Conservation (phyloP, 768 basidiomycete genomes). For the Holtermanniella nyarrowii region DNA sequence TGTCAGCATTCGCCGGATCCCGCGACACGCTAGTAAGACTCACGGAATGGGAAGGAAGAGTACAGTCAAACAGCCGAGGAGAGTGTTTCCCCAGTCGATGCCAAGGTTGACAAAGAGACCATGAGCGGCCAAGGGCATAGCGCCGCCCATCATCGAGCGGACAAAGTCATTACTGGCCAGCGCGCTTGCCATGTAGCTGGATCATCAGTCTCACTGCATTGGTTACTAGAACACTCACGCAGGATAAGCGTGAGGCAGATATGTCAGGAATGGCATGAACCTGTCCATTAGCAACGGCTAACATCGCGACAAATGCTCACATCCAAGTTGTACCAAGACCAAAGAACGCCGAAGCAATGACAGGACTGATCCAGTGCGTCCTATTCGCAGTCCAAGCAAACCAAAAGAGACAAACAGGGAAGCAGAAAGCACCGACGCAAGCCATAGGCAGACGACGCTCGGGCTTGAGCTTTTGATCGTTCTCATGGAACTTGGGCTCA, state of each 20-base stretch:
- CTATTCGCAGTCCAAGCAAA: constrained; percentile 34
- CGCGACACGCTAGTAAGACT: constrained; percentile 1
- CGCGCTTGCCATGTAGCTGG: constrained; percentile 36
- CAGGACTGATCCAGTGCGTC: constrained; percentile 31
- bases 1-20: not conserved
- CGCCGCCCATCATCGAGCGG: constrained; percentile 22
- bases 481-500: constrained; percentile 11
- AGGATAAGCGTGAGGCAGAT: constrained; percentile 22
- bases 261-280: constrained; percentile 26
- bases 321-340: constrained; percentile 20
- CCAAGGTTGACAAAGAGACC: constrained; percentile 33
- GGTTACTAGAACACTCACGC: constrained; percentile 25
- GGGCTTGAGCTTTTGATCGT: constrained; percentile 4
- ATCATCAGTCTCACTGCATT: constrained; percentile 32
- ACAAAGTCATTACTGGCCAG: constrained; percentile 41
- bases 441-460: constrained; percentile 9
- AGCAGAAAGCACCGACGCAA: constrained; percentile 4
- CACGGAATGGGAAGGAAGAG: constrained; percentile 38
- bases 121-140: constrained; percentile 33
- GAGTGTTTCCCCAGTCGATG: constrained; percentile 33
- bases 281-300: too few species aligned
- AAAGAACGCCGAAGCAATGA: constrained; percentile 17
- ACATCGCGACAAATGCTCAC: constrained; percentile 5
- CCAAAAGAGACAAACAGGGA: constrained; percentile 28
- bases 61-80: constrained; percentile 35